phyloP scores from a whole-genome alignment of 2,329 filamentous ascomycete species.

The Pseudogymnoascus sp. region DNA sequence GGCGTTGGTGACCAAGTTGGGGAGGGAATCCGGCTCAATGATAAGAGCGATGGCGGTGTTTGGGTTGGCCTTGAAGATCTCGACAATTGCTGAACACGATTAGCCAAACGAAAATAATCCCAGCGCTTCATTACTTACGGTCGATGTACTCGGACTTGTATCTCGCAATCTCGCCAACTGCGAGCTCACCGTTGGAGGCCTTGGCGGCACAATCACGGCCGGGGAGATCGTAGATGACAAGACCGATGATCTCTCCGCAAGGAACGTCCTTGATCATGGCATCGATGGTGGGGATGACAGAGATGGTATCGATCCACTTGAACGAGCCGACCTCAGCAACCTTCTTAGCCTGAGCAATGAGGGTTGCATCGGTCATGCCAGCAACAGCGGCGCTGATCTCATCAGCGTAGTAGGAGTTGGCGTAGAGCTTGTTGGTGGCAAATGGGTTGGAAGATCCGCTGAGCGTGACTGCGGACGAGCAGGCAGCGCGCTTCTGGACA shows the following conservation, averaged over 20 bases:
- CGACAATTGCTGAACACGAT: constrained; percentile 35
- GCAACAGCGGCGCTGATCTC: constrained; percentile 47
- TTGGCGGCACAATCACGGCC: constrained; percentile 51
- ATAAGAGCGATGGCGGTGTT: constrained; percentile 23
- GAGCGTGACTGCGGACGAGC: constrained; percentile 19
- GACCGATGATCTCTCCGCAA: constrained; percentile 39
- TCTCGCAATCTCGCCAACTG: constrained; percentile 42
- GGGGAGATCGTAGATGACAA: constrained; percentile 50
- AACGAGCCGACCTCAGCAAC: constrained; percentile 43
- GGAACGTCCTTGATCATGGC: constrained; percentile 39
- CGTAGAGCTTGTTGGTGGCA: constrained; percentile 42
- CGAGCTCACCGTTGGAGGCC: constrained; percentile 52
- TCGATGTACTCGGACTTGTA: constrained; percentile 50
- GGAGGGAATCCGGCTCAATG: constrained; percentile 50
- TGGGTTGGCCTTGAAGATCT: constrained; percentile 19
- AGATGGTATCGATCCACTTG: constrained; percentile 45
- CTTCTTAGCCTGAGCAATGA: constrained; percentile 25
- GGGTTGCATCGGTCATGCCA: constrained; percentile 47
- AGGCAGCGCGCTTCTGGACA: constrained; percentile 15
- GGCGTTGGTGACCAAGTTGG: constrained; percentile 51
- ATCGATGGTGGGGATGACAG: constrained; percentile 41
- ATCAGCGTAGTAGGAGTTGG: constrained; percentile 49
- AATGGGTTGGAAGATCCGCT: constrained; percentile 41
- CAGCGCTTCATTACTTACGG: constrained; percentile 29
- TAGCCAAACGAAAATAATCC: constrained; percentile 38